phyloP scores from a whole-genome alignment of 2,329 filamentous ascomycete species.

The Neophaeococcomyces mojaviensis region DNA sequence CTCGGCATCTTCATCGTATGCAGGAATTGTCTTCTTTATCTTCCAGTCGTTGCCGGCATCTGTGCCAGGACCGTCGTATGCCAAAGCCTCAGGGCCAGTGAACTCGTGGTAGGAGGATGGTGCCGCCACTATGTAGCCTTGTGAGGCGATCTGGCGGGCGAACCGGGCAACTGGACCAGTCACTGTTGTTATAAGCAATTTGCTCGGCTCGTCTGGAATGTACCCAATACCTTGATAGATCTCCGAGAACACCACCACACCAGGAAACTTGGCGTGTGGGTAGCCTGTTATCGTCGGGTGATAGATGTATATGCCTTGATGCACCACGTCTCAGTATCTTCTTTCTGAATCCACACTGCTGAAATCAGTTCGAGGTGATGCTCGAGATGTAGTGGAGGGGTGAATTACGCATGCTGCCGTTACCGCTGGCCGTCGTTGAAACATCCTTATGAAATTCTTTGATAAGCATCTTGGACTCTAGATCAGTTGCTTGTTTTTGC shows the following conservation, averaged over 20 bases:
- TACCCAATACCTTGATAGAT: conserved; percentile 75
- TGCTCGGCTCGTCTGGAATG: conserved; percentile 6
- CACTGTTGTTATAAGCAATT: conserved; percentile 45
- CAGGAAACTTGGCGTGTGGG: conserved; percentile 81
- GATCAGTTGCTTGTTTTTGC: background rate
- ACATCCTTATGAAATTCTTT: conserved; percentile 54
- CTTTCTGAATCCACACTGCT: no score
- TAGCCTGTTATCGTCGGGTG: conserved; percentile 79
- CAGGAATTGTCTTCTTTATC: conserved; percentile 68
- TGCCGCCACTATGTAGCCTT: conserved; percentile 88
- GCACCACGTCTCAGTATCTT: conserved; percentile 2
- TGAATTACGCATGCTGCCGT: conserved; percentile 47
- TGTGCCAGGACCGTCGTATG: conserved; percentile 82
- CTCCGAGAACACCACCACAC: conserved; percentile 82
- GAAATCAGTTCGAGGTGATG: no score
- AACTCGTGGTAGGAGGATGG: conserved; percentile 93
- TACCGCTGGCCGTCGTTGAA: conserved; percentile 50
- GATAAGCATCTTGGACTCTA: conserved; percentile 53
- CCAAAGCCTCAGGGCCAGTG: conserved; percentile 70
- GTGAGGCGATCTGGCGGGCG: conserved; percentile 80
- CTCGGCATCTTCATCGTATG: conserved; percentile 74
- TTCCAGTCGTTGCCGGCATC: conserved; percentile 84
- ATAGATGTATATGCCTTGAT: conserved; percentile 75
- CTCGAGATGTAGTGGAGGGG: conserved; percentile 2
- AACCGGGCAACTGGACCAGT: conserved; percentile 86